Evolutionary conservation across 2,329 filamentous ascomycete genomes (phyloP).

Genomic region (Penicillium corylophilum): DNA sequence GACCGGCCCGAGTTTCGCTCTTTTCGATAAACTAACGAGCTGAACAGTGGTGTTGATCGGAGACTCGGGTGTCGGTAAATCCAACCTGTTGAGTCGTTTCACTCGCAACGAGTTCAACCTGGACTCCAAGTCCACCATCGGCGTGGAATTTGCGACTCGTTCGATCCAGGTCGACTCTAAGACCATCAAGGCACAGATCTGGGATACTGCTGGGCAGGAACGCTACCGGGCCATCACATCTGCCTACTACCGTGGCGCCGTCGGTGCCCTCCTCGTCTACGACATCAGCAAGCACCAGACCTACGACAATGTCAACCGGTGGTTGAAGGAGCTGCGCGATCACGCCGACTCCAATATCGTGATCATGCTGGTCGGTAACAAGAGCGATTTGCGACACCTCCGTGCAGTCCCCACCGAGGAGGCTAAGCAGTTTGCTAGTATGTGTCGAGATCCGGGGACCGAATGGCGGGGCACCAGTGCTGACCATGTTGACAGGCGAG

Average conservation of each 20-base stretch:
- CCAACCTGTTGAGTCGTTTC: constrained; percentile 98
- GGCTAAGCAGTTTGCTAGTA: constrained; percentile 96
- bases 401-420: constrained; percentile 96
- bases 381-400: constrained; percentile 99
- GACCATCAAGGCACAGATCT: constrained; percentile 99
- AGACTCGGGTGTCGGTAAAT: constrained; percentile 99
- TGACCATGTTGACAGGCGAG: constrained; percentile 64
- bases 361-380: constrained; percentile 99
- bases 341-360: constrained; percentile 99
- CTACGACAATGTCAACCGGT: constrained; percentile 97
- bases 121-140: constrained; percentile 99
- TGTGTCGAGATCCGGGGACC: constrained; percentile 30
- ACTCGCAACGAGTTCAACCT: constrained; percentile 99
- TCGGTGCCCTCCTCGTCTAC: constrained; percentile 96
- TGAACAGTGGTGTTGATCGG: constrained; percentile 89
- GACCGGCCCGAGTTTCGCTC: neutral
- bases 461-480: neutral
- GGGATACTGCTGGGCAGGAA: constrained; percentile 99
- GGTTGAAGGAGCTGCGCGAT: constrained; percentile 97
- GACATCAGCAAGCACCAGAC: constrained; percentile 99
- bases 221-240: constrained; percentile 99
- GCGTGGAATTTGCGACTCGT: constrained; percentile 97
- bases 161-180: constrained; percentile 99
- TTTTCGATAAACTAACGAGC: constrained; percentile 19
- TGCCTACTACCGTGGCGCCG: constrained; percentile 96